Evolutionary conservation across 2,329 filamentous ascomycete species (phyloP), one percentile per base, ranked within the genome.

Genomic region (Macrophomina tecta): DNA sequence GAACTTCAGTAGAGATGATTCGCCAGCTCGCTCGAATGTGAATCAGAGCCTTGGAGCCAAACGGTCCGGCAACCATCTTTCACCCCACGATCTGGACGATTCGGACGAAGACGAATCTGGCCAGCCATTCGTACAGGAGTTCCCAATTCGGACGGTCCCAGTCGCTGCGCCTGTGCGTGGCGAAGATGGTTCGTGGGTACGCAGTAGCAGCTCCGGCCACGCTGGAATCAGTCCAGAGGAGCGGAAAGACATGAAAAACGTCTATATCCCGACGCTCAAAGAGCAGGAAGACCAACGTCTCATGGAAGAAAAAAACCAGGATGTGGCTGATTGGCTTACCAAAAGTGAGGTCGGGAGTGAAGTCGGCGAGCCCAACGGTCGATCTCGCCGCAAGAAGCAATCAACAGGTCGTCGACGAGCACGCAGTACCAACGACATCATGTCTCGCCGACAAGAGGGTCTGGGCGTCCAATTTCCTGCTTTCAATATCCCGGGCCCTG

Each of bases 261-360:
- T 77, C 16, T 79, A 79, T 53, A 77, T 85, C 4, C 79, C 79
- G 14, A 86, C 81, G 58, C 76, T 85, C 7, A 83, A 85, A 56
- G 84, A 87, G 32, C 75, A 85, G 58, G 79, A 82, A 56, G 76
- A 81, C 51, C 76, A 81, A 67, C 80, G 82, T 60, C 76, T 81
- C 40, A 75, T 81, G 38, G 79, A 81, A 3, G 82, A 86, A 61
- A 86, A 82, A 70, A 85, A 86, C 67, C 77, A 80, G 8, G 83
- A 86, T 64, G 85, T 88, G 40, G 78, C 80, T 62, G 77, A 81
- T 28, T 88, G 86, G 86, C 79, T 86, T 3, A 81, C 14, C 76
- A 63, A 81, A 76, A 65, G 77, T 80, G 65, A 79, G 28, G 58
- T 62, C 3, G 58, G 58, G 12, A 62, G 45, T 11, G 58, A 62